Base-by-base conservation (phyloP, 768 basidiomycete genomes). In the Paxillus involutus region DNA sequence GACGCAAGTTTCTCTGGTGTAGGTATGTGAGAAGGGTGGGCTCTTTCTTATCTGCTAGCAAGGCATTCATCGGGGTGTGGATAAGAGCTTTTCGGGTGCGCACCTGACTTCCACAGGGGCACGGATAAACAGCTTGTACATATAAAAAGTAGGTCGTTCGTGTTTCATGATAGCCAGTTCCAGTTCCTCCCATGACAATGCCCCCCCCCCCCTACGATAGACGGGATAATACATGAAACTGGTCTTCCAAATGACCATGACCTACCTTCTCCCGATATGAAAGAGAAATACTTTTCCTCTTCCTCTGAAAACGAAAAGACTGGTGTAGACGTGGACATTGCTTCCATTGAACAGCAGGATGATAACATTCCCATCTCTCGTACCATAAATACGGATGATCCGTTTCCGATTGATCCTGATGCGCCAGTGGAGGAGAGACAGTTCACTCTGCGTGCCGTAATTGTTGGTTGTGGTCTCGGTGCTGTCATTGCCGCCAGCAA, bases 401-500 rank as follows among this genome's bases (percentile, higher is more conserved):
- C 82, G 4, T 85, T 86, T 71, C 83, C 82, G 39, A 63, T 79
- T 17, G 76, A 80, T 56, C 78, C 80, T 13, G 62, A 77, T 59
- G 75, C 75, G 13, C 62, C 70, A 0, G 58, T 67, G 51, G 58
- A 67, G 53, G 75, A 75, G 14, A 78, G 79, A 52, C 81, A 80
- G 63, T 75, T 84, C 44, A 80, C 81, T 10, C 56, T 82, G 58
- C 75, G 81, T 51, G 77, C 84, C 21, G 56, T 84, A 17, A 56
- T 82, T 47, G 77, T 81, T 52, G 81, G 82, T 53, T 77, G 77
- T 59, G 55, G 51, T 14, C 74, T 86, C 29, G 81, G 83, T 30
- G 80, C 77, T 39, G 57, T 85, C 64, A 80, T 85, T 26, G 78
- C 80, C 44, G 81, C 21, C 12, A 82, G 81, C 45, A 84, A 84